Conservation (phyloP, 176 grass and related monocot species). For the Eremochloa ophiuroides region DNA sequence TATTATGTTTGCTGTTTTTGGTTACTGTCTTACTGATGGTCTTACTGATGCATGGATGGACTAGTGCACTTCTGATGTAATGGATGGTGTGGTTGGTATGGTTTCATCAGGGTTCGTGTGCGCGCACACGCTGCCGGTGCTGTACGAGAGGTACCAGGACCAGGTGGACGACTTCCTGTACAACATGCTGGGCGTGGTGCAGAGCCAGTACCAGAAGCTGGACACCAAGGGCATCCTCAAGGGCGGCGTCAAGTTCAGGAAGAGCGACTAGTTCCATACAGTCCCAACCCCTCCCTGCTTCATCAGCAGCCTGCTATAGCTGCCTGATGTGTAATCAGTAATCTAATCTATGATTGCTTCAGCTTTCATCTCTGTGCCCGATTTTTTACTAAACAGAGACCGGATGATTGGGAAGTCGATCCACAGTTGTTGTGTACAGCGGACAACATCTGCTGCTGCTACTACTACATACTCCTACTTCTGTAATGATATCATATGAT, state of each 20-base stretch:
- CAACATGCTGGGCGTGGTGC: slow-evolving; percentile 57
- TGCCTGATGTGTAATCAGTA: background rate
- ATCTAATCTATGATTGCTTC: background rate
- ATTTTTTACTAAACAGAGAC: too few species aligned
- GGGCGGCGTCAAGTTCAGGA: slow-evolving; percentile 59
- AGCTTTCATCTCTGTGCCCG: too few species aligned
- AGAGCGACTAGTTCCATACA: slow-evolving; percentile 38
- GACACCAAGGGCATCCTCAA: slow-evolving; percentile 52
- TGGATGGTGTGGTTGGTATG: background rate
- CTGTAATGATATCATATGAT: background rate
- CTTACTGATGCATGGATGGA: too few species aligned
- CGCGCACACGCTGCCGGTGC: slow-evolving; percentile 69
- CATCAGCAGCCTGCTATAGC: background rate
- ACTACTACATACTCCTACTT: background rate
- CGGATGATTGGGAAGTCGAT: background rate
- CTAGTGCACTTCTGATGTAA: too few species aligned
- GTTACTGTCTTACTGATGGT: too few species aligned
- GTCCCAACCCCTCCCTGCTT: background rate
- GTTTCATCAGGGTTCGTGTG: slow-evolving; percentile 75
- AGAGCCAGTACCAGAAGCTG: slow-evolving; percentile 61
- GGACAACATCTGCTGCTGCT: background rate
- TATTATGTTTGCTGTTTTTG: background rate
- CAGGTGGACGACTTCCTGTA: slow-evolving; percentile 70
- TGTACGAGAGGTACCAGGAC: slow-evolving; percentile 91
- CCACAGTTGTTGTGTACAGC: background rate